A percentile compares a stretch with the other conserved stretches of the same genome.
Evolutionary conservation across 129 eudicot species (phyloP).

Genomic region (Artemisia tridentata): DNA sequence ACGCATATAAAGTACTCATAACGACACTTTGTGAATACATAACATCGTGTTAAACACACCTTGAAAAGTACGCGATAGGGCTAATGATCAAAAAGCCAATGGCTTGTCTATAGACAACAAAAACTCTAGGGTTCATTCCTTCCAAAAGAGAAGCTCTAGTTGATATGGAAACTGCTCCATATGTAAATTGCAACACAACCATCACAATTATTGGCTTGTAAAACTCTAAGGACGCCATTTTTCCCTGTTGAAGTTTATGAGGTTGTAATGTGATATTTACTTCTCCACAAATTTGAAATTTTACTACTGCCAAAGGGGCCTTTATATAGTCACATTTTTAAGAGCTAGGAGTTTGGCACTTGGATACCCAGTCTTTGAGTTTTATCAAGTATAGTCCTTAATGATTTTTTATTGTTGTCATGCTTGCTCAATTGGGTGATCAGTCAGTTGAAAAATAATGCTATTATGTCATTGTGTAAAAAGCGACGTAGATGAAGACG

Average conservation of each 20-base stretch:
- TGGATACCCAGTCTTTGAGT: slow-evolving; percentile 11
- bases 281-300: slow-evolving; percentile 23
- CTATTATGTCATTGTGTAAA: not conserved
- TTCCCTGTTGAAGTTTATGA: slow-evolving; percentile 13
- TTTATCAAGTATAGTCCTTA: slow-evolving; percentile 11
- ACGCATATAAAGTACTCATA: not conserved
- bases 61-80: slow-evolving; percentile 62
- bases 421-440: not conserved
- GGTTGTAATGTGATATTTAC: slow-evolving; percentile 19
- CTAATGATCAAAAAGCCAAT: slow-evolving; percentile 55
- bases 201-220: slow-evolving; percentile 63
- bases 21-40: not conserved
- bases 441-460: not conserved
- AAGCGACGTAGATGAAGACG: no score
- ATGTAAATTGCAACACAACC: slow-evolving; percentile 61
- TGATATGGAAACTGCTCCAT: slow-evolving; percentile 53
- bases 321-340: slow-evolving; percentile 24
- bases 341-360: not conserved
- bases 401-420: not conserved
- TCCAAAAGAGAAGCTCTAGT: slow-evolving; percentile 74
- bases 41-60: slow-evolving; percentile 31
- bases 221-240: slow-evolving; percentile 31
- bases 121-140: slow-evolving; percentile 79
- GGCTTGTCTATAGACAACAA: slow-evolving; percentile 81
- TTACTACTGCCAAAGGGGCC: slow-evolving; percentile 19